Evolutionary conservation across 1,284 basidiomycete genomes (phyloP).

Genomic region (Heliocybe sulcata): DNA sequence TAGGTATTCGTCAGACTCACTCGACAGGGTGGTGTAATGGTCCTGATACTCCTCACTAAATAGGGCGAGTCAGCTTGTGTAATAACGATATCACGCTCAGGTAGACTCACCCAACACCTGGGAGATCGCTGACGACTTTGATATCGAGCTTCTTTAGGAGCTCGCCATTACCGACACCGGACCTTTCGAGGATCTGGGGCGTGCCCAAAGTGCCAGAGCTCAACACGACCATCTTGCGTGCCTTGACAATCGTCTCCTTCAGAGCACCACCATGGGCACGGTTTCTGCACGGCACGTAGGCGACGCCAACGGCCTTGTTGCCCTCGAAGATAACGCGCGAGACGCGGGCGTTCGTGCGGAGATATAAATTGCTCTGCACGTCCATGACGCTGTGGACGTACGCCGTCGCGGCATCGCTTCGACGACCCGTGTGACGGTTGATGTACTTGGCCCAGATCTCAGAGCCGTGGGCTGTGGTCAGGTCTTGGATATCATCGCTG

Average conservation of each 20-base stretch:
- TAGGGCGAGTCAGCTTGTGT: no score
- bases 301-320: constrained; percentile 63
- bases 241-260: constrained; percentile 54
- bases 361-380: constrained; percentile 53
- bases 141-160: constrained; percentile 49
- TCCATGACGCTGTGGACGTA: constrained; percentile 48
- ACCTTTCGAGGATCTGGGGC: constrained; percentile 63
- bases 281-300: constrained; percentile 59
- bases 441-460: constrained; percentile 77
- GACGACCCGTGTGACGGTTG: constrained; percentile 64
- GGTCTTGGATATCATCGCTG: constrained; percentile 43
- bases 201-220: constrained; percentile 63
- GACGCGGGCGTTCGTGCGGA: constrained; percentile 56
- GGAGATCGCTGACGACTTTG: constrained; percentile 60
- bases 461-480: constrained; percentile 53
- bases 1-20: constrained; percentile 26
- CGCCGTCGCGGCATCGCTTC: constrained; percentile 67
- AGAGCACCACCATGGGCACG: constrained; percentile 44
- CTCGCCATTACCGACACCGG: constrained; percentile 53
- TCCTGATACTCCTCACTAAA: constrained; percentile 63
- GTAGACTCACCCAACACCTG: constrained; percentile 54
- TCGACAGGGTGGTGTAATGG: constrained; percentile 62
- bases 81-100: no score
- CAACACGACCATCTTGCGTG: constrained; percentile 58
- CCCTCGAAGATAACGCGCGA: constrained; percentile 69